Conservation (phyloP, 2,329 filamentous ascomycete species). For the Penicillium sp. region DNA sequence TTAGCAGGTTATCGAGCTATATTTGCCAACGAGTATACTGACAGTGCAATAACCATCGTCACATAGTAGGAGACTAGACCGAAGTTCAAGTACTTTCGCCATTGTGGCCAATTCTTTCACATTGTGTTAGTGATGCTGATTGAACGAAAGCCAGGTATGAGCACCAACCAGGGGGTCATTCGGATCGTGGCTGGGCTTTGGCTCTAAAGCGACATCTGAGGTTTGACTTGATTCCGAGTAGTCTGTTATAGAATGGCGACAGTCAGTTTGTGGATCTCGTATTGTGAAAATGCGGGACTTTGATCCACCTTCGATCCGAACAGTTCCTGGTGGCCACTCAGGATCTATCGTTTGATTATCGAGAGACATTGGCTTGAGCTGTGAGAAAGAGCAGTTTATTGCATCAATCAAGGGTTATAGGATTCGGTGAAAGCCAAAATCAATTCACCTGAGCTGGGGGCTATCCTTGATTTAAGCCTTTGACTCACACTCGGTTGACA, state of each 20-base stretch:
- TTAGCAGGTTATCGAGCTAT: background rate
- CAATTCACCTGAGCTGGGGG: background rate
- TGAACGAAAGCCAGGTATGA: background rate
- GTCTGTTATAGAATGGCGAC: background rate
- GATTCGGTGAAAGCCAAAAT: background rate
- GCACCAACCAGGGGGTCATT: conserved; percentile 28
- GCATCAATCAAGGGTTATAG: background rate
- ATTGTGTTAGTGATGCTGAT: background rate
- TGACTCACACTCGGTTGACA: background rate
- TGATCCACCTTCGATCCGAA: conserved; percentile 15
- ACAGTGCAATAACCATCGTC: conserved; percentile 29
- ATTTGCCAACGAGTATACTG: background rate
- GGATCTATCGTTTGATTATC: conserved; percentile 13
- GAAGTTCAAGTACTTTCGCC: conserved; percentile 29
- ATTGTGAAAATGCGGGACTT: background rate
- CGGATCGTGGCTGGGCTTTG: conserved; percentile 26
- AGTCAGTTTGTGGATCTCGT: background rate
- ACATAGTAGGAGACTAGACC: conserved; percentile 28
- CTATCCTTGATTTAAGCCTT: background rate
- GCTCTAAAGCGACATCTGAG: conserved; percentile 20
- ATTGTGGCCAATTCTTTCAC: conserved; percentile 25
- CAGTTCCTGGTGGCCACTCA: conserved; percentile 21
- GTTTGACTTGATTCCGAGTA: conserved; percentile 1
- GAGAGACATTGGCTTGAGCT: background rate
- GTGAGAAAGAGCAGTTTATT: background rate